phyloP scores from a whole-genome alignment of 1,284 basidiomycete species.

The Melampsora americana region DNA sequence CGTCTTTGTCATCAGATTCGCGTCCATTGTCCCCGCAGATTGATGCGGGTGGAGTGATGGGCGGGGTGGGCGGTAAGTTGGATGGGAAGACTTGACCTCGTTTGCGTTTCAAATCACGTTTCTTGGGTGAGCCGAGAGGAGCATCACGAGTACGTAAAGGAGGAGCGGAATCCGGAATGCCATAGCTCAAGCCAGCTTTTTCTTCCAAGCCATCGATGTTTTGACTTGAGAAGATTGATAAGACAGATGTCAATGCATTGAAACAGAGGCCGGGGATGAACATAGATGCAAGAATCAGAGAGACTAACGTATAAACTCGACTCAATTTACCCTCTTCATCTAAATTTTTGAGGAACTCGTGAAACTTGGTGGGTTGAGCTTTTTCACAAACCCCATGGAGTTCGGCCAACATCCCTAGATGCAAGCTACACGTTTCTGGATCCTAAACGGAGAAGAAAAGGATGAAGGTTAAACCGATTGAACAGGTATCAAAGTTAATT shows the following conservation, averaged over 20 bases:
- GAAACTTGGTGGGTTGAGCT: conserved; percentile 54
- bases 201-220: conserved; percentile 55
- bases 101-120: conserved; percentile 37
- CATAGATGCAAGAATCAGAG: neutral
- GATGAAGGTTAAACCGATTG: neutral
- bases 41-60: conserved; percentile 24
- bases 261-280: too few relatives aligned
- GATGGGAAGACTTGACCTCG: conserved; percentile 20
- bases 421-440: conserved; percentile 51
- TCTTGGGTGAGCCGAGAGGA: neutral
- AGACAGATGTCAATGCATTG: neutral
- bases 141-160: neutral
- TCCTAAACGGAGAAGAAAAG: conserved; percentile 44
- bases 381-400: conserved; percentile 52
- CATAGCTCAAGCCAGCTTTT: conserved; percentile 53
- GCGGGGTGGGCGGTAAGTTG: conserved; percentile 21
- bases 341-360: conserved; percentile 53
- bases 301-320: conserved; percentile 52
- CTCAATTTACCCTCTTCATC: conserved; percentile 53
- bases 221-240: conserved; percentile 45
- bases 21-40: neutral
- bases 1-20: too few relatives aligned
- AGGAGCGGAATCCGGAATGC: conserved; percentile 47
- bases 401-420: conserved; percentile 54
- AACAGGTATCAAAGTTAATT: neutral